These are phyloP conservation scores for Handroanthus guayacan DNA, from an alignment of 257 asterid genomes.

Conservation along the genomic window DNA sequence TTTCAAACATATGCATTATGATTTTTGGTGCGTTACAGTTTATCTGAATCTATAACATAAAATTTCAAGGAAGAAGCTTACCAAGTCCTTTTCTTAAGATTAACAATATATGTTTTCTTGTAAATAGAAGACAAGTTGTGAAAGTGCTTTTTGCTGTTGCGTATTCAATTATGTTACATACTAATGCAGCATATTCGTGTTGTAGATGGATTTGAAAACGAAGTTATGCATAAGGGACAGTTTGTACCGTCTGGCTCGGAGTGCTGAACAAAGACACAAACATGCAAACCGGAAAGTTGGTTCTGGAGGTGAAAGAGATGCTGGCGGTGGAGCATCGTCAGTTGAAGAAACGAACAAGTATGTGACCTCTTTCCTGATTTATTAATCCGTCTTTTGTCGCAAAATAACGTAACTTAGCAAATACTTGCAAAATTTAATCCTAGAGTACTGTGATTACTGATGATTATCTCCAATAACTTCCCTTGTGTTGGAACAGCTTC, in stretches of 20 bases:
- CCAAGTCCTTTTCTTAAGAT: background rate
- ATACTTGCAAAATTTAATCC: background rate
- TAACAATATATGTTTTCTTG: background rate
- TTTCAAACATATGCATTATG: background rate
- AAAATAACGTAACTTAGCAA: background rate
- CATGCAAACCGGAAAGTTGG: slow-evolving; percentile 40
- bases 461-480: slow-evolving; percentile 9
- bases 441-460: slow-evolving; percentile 1
- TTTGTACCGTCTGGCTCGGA: slow-evolving; percentile 82
- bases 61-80: background rate
- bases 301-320: slow-evolving; percentile 43
- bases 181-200: slow-evolving; percentile 32
- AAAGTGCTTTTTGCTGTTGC: background rate
- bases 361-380: slow-evolving; percentile 9
- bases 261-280: slow-evolving; percentile 83
- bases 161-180: slow-evolving; percentile 3
- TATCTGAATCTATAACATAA: background rate
- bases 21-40: background rate
- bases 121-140: background rate
- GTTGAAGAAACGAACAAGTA: slow-evolving; percentile 44
- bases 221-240: slow-evolving; percentile 93
- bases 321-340: slow-evolving; percentile 35
- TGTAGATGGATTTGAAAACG: slow-evolving; percentile 81
- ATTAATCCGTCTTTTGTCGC: background rate
- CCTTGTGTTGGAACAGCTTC: slow-evolving; percentile 52